Conservation (phyloP, 2,329 filamentous ascomycete genomes). For the Penicillium brasilianum region DNA sequence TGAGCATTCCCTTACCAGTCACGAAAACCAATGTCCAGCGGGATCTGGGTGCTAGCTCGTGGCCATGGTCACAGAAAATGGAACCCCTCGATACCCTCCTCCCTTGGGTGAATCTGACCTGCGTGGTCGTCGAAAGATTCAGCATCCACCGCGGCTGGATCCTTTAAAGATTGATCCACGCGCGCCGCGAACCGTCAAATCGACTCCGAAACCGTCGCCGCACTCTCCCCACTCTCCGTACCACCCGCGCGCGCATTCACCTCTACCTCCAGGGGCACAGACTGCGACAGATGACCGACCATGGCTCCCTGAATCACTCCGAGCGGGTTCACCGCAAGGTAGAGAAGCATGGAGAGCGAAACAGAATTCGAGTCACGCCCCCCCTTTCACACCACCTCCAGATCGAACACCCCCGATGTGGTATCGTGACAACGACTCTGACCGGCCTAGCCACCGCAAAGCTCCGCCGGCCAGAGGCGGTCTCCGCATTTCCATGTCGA, state of each 20-base stretch:
- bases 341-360: slow-evolving; percentile 25
- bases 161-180: slow-evolving; percentile 38
- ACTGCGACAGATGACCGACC: slow-evolving; percentile 20
- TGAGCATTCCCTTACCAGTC: slow-evolving; percentile 16
- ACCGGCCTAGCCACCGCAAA: slow-evolving; percentile 34
- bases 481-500: slow-evolving; percentile 46
- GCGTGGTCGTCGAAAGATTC: slow-evolving; percentile 37
- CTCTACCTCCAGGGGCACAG: slow-evolving; percentile 22
- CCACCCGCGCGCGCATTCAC: slow-evolving; percentile 29
- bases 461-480: slow-evolving; percentile 34
- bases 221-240: slow-evolving; percentile 27
- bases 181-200: slow-evolving; percentile 26
- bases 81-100: slow-evolving; percentile 42
- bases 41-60: slow-evolving; percentile 43
- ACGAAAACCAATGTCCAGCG: slow-evolving; percentile 49
- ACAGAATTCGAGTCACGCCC: slow-evolving; percentile 28
- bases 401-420: slow-evolving; percentile 26
- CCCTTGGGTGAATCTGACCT: slow-evolving; percentile 39
- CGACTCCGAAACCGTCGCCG: slow-evolving; percentile 26
- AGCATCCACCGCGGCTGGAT: slow-evolving; percentile 38
- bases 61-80: slow-evolving; percentile 53
- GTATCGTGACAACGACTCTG: slow-evolving; percentile 31
- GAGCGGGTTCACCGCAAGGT: slow-evolving; percentile 26
- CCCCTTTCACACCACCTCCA: slow-evolving; percentile 29
- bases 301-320: slow-evolving; percentile 25